phyloP scores from a whole-genome alignment of 345 rosid genomes.

The Chamaenerion angustifolium region DNA sequence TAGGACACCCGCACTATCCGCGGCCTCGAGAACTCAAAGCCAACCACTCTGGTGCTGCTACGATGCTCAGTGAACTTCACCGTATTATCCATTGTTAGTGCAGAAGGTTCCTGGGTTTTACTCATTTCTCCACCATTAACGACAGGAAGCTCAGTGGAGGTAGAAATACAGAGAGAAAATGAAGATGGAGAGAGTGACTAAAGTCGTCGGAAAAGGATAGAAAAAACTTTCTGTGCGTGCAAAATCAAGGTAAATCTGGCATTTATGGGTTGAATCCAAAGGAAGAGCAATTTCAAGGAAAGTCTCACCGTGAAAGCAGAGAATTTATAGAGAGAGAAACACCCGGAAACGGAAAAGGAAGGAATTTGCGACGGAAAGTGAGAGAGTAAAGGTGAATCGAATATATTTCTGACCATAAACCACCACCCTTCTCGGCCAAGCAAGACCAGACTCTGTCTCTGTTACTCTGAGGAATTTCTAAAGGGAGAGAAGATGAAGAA shows the following conservation, averaged over 20 bases:
- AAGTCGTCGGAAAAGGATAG: constrained; percentile 8
- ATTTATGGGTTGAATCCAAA: neutral
- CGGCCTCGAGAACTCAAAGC: constrained; percentile 11
- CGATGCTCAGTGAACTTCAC: constrained; percentile 48
- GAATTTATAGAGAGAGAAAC: neutral
- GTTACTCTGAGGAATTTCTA: neutral
- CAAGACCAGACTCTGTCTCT: neutral
- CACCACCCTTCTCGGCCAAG: constrained; percentile 3
- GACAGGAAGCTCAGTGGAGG: too few species aligned
- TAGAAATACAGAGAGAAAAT: constrained; percentile 17
- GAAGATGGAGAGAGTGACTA: too few species aligned
- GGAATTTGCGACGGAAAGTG: too few species aligned
- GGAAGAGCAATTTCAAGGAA: constrained; percentile 36
- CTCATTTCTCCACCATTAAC: constrained; percentile 18
- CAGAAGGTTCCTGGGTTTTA: constrained; percentile 5
- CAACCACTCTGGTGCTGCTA: constrained; percentile 3
- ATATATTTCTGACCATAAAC: neutral
- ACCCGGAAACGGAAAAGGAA: too few species aligned
- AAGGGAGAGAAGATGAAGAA: too few species aligned
- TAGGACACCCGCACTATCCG: constrained; percentile 57
- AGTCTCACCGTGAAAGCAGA: constrained; percentile 9
- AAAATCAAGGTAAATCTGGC: constrained; percentile 10
- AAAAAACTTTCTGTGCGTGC: too few species aligned
- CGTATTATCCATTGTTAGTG: constrained; percentile 1
- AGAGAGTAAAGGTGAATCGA: neutral